These are phyloP conservation scores for Durio zibethinus DNA, from an alignment of 345 rosid genomes.

Conservation along the genomic window DNA sequence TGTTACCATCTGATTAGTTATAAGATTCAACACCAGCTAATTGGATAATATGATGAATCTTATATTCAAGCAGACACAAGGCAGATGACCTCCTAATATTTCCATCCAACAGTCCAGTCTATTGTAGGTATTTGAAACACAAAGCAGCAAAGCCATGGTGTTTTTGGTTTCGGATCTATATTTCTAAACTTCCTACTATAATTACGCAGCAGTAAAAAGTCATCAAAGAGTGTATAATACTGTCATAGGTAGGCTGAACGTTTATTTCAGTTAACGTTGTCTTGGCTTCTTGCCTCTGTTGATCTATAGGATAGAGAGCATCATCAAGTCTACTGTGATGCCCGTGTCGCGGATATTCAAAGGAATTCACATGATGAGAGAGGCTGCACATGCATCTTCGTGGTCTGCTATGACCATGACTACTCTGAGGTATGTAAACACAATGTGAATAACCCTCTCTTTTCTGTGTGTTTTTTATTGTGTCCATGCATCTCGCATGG, in stretches of 20 bases:
- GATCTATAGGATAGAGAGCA: constrained; percentile 51
- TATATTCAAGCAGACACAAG: not conserved
- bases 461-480: not conserved
- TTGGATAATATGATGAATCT: not conserved
- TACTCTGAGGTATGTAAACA: constrained; percentile 40
- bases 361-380: constrained; percentile 46
- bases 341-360: constrained; percentile 50
- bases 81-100: not conserved
- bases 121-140: not conserved
- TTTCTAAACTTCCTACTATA: not conserved
- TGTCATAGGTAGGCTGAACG: not conserved
- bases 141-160: not conserved
- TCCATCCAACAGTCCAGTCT: not conserved
- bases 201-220: not conserved
- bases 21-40: not conserved
- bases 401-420: constrained; percentile 55
- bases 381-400: constrained; percentile 56
- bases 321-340: constrained; percentile 64
- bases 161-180: not conserved
- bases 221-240: not conserved
- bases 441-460: not conserved
- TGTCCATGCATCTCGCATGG: not conserved
- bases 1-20: not conserved
- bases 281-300: not conserved
- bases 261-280: not conserved